Evolutionary conservation across 2,329 filamentous ascomycete genomes (phyloP).

Genomic region (Bipolaris oryzae): DNA sequence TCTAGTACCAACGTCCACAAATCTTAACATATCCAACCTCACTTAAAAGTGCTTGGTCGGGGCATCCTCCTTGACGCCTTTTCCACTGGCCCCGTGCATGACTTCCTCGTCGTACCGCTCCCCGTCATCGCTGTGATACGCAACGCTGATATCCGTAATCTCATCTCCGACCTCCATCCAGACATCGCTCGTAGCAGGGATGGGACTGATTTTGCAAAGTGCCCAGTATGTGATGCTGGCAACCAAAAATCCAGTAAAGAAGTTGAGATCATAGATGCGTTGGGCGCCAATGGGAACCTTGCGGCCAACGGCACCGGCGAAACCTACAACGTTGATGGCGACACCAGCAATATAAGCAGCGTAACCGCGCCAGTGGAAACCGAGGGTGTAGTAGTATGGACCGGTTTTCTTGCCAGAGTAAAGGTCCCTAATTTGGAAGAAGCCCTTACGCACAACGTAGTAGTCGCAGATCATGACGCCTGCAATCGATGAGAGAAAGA

Average conservation of each 20-base stretch:
- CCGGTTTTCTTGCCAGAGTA: slow-evolving; percentile 72
- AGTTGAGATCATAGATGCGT: slow-evolving; percentile 91
- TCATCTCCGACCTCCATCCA: slow-evolving; percentile 77
- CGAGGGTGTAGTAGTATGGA: slow-evolving; percentile 75
- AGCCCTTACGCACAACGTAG: slow-evolving; percentile 82
- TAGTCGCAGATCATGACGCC: slow-evolving; percentile 92
- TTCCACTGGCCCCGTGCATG: slow-evolving; percentile 27
- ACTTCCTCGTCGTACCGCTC: slow-evolving; percentile 38
- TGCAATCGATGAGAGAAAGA: slow-evolving; percentile 91
- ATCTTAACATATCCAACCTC: background rate
- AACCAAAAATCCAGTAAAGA: slow-evolving; percentile 82
- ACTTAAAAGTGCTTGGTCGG: slow-evolving; percentile 20
- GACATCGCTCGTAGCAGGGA: slow-evolving; percentile 73
- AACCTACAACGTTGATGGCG: slow-evolving; percentile 88
- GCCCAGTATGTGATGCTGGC: slow-evolving; percentile 70
- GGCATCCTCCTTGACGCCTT: slow-evolving; percentile 17
- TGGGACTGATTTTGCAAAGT: slow-evolving; percentile 71
- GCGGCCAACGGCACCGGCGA: slow-evolving; percentile 77
- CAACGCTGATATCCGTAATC: slow-evolving; percentile 35
- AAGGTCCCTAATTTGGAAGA: slow-evolving; percentile 76
- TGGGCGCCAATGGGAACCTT: slow-evolving; percentile 76
- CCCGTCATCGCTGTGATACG: slow-evolving; percentile 34
- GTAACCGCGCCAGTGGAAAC: slow-evolving; percentile 84
- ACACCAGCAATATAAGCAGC: slow-evolving; percentile 82
- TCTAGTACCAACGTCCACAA: background rate